Base-by-base conservation (phyloP, 495 filamentous ascomycete species). In the Penicillium angulare region DNA sequence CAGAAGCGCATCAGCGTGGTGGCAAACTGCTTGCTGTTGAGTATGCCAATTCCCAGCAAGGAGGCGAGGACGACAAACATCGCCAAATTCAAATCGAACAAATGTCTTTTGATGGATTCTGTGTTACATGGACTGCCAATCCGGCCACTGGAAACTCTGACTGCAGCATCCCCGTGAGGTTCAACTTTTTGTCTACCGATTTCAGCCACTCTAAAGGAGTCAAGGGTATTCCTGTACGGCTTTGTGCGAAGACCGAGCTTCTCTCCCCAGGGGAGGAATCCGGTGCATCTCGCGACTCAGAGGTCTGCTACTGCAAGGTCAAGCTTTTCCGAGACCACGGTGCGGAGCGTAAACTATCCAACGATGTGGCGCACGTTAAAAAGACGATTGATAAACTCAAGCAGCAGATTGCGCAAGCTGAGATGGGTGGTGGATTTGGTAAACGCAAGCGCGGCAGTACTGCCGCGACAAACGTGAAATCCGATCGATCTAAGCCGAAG, bases 161-260 rank as follows among this genome's bases (percentile, higher is more conserved):
- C 47, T 90, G 87, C 65, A 84, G 79, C 24, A 80, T 97, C 42
- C 83, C 88, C 17, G 87, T 96, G 8, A 87, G 90, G 42, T 97
- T 96, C 78, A 97, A 97, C 68, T 97, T 97, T 60, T 78, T 97
- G 0, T 97, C 92, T 0, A 97, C 92, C 18, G 92, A 97, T 63
- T 97, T 96, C 65, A 96, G 89, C 66, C 92, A 95, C 59, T 96
- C 92, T 9, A 96, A 97, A 59, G 92, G 92, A 34, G 91, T 97
- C 20, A 97, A 96, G 67, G 92, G 92, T 16, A 93, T 95, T 47
- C 88, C 92, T 0, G 92, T 97, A 18, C 75, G 92, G 39, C 75
- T 97, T 1, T 96, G 92, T 64, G 83, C 89, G 12, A 96, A 96
- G 69, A 96, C 92, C 0, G 83, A 90, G 46, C 59, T 88, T 0